phyloP scores from a whole-genome alignment of 2,329 filamentous ascomycete genomes.

The Colletotrichum viniferum region DNA sequence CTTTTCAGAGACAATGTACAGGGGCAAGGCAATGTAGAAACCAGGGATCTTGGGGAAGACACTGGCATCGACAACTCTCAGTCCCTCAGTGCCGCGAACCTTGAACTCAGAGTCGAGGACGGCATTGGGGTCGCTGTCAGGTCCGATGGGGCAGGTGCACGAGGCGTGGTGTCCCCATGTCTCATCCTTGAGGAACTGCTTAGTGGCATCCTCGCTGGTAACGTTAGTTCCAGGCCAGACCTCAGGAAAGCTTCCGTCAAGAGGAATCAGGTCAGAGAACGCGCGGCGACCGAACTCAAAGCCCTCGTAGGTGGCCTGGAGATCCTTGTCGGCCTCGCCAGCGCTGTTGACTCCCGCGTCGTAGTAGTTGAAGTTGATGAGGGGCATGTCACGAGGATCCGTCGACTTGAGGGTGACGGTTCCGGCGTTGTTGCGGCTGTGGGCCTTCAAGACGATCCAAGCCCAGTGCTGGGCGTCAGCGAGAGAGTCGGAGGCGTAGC shows the following conservation, averaged over 20 bases:
- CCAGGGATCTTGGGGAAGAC: conserved; percentile 42
- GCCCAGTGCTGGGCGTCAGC: conserved; percentile 45
- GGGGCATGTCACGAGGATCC: conserved; percentile 66
- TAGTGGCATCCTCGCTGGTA: not conserved
- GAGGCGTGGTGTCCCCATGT: conserved; percentile 62
- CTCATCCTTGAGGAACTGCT: conserved; percentile 10
- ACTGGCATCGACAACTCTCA: conserved; percentile 67
- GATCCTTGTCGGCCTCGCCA: conserved; percentile 38
- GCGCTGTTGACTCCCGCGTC: conserved; percentile 50
- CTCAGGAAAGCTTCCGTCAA: not conserved
- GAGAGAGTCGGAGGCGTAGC: conserved; percentile 51
- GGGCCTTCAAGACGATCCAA: conserved; percentile 55
- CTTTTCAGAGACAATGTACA: conserved; percentile 65
- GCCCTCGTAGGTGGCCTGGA: conserved; percentile 25
- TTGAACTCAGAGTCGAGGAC: conserved; percentile 63
- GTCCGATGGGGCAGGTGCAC: conserved; percentile 61
- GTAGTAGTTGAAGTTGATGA: conserved; percentile 65
- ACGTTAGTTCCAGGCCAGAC: not conserved
- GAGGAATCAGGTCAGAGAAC: conserved; percentile 7
- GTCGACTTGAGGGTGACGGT: conserved; percentile 65
- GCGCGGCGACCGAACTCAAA: conserved; percentile 46
- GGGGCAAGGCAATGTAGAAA: conserved; percentile 49
- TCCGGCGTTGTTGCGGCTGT: conserved; percentile 61
- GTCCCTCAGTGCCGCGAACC: conserved; percentile 57
- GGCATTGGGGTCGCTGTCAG: conserved; percentile 57